phyloP scores from a whole-genome alignment of 768 basidiomycete genomes.

The Royoungia palumana region DNA sequence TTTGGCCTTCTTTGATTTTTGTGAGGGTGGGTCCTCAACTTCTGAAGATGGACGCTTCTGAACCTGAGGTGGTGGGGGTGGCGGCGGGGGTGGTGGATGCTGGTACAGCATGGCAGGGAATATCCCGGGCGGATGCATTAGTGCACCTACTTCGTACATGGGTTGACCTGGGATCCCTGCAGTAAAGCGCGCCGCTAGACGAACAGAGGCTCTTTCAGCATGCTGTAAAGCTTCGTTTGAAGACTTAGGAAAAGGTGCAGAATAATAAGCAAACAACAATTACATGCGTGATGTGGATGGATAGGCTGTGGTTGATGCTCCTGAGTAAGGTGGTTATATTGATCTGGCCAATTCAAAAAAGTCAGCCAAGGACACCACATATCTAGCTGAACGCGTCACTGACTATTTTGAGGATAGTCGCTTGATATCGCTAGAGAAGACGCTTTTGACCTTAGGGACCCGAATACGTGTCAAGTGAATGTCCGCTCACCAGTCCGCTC shows the following conservation, averaged over 20 bases:
- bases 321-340: constrained; percentile 32
- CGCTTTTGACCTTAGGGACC: constrained; percentile 17
- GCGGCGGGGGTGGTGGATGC: constrained; percentile 23
- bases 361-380: constrained; percentile 17
- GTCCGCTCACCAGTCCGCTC: constrained; percentile 50
- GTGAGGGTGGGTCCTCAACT: constrained; percentile 39
- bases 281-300: constrained; percentile 31
- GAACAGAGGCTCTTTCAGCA: constrained; percentile 55
- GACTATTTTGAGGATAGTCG: constrained; percentile 42
- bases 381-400: constrained; percentile 27
- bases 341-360: constrained; percentile 21
- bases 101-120: constrained; percentile 30
- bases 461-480: constrained; percentile 7
- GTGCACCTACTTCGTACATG: constrained; percentile 33
- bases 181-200: constrained; percentile 51
- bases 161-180: constrained; percentile 30
- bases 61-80: constrained; percentile 25
- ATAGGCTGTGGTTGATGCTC: constrained; percentile 32
- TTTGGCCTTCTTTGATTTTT: constrained; percentile 48
- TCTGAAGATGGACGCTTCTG: constrained; percentile 39
- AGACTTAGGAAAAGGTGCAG: constrained; percentile 21
- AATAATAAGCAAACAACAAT: constrained; percentile 23
- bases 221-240: constrained; percentile 46
- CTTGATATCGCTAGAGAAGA: constrained; percentile 38
- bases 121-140: constrained; percentile 27